Conservation (phyloP, 306 rosid species). For the Prunus mume region DNA sequence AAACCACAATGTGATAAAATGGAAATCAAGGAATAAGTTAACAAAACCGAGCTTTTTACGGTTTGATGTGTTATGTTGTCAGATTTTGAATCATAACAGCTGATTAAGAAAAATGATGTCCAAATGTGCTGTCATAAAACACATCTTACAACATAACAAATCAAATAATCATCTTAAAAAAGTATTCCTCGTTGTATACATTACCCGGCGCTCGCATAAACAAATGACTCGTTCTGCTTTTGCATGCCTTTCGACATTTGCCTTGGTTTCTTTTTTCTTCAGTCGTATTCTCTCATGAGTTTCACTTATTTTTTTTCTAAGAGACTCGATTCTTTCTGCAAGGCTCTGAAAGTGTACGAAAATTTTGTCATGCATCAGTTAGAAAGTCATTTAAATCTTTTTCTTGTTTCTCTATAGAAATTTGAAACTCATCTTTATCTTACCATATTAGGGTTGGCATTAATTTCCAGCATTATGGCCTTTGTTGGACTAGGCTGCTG, state of each 20-base stretch:
- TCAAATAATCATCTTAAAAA: not conserved
- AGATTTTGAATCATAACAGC: not conserved
- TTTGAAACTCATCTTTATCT: not conserved
- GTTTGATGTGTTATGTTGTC: not conserved
- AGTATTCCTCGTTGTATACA: not conserved
- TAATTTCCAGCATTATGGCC: constrained; percentile 35
- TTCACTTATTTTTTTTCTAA: constrained; percentile 43
- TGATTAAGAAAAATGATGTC: not conserved
- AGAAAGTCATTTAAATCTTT: not conserved
- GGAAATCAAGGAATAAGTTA: not conserved
- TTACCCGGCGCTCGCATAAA: constrained; percentile 59
- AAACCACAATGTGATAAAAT: not conserved
- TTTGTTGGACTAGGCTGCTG: constrained; percentile 40
- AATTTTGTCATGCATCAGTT: not conserved
- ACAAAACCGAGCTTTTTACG: not conserved
- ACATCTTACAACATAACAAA: not conserved
- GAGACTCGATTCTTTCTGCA: constrained; percentile 39
- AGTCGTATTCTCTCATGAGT: constrained; percentile 35
- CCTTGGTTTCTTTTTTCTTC: constrained; percentile 56
- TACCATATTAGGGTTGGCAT: constrained; percentile 50
- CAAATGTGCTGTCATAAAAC: too few relatives aligned
- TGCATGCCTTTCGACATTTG: constrained; percentile 35
- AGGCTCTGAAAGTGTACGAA: constrained; percentile 34
- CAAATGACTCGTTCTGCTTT: constrained; percentile 76
- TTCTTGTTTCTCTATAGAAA: not conserved